Evolutionary conservation across 495 filamentous ascomycete species (phyloP), one percentile per base, ranked within the genome.

Genomic region (Penicillium ochrochloron): DNA sequence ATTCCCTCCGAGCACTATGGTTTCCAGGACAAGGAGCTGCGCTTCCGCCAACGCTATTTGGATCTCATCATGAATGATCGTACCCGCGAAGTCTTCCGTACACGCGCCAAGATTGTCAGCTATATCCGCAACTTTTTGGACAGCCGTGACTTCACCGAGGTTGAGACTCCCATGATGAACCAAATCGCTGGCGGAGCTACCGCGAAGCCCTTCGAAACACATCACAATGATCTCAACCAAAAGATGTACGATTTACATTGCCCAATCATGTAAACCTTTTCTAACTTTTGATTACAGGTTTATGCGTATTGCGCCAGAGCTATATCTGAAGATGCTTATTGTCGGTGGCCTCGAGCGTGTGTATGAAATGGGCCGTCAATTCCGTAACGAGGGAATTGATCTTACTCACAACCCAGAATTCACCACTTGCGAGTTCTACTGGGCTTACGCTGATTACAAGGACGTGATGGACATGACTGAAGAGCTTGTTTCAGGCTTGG

Each of bases 81-180:
- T 21, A 91, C 88, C 11, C 88, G 92, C 41, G 85, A 95, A 31
- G 90, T 92, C 48, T 90, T 97, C 76, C 80, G 90, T 64, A 92
- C 90, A 17, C 86, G 95, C 25, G 84, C 90, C 75, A 94, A 92
- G 83, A 92, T 97, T 65, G 85, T 96, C 62, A 84, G 81, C 59
- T 97, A 90, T 72, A 88, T 98, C 63, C 91, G 94, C 64, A 84
- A 85, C 61, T 98, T 87, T 84, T 92, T 99, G 67, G 92, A 97
- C 67, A 83, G 83, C 59, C 84, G 86, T 55, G 92, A 92, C 62
- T 99, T 98, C 73, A 83, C 90, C 54, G 94, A 97, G 76, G 92
- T 98, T n/a, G 91, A 97, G 80, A 98, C 95, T 2, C 96, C 96
- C 10, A 96, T 98, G 87, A 92, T 99, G 89, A 96, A 97, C 71